These are phyloP conservation scores for Westerdykella ornata DNA, from an alignment of 2,329 filamentous ascomycete genomes.

Conservation along the genomic window DNA sequence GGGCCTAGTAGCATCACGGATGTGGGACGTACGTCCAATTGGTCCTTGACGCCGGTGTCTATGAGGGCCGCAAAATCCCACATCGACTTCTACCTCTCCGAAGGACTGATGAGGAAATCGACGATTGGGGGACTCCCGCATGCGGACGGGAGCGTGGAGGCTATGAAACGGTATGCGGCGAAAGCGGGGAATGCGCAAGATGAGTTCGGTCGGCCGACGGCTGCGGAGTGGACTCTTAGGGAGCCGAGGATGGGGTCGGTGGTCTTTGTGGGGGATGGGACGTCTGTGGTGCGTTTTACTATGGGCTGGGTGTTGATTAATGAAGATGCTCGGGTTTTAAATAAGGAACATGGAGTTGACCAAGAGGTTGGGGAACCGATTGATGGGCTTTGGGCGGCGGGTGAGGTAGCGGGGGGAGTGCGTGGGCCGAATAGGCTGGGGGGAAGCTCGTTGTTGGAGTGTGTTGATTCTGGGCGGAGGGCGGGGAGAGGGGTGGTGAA, in stretches of 20 bases:
- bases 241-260: slow-evolving; percentile 47
- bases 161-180: slow-evolving; percentile 47
- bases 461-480: slow-evolving; percentile 57
- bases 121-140: slow-evolving; percentile 46
- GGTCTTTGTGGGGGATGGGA: slow-evolving; percentile 54
- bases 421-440: slow-evolving; percentile 58
- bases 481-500: slow-evolving; percentile 40
- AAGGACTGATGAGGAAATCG: slow-evolving; percentile 53
- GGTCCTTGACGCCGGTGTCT: slow-evolving; percentile 54
- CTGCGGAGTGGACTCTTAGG: slow-evolving; percentile 51
- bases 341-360: neutral
- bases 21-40: slow-evolving; percentile 54
- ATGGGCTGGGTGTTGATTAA: slow-evolving; percentile 60
- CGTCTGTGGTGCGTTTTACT: slow-evolving; percentile 59
- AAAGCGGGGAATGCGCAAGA: slow-evolving; percentile 38
- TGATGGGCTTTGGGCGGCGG: slow-evolving; percentile 55
- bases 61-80: slow-evolving; percentile 49
- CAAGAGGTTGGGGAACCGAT: slow-evolving; percentile 41
- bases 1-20: slow-evolving; percentile 18
- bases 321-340: slow-evolving; percentile 47
- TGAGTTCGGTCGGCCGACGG: slow-evolving; percentile 44
- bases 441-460: slow-evolving; percentile 57
- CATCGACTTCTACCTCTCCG: slow-evolving; percentile 58
- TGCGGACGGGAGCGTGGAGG: slow-evolving; percentile 27
- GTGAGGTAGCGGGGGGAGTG: slow-evolving; percentile 58